These are phyloP conservation scores for Peronospora belbahrii DNA, from an alignment of 352 stramenopile genomes.

Conservation along the genomic window DNA sequence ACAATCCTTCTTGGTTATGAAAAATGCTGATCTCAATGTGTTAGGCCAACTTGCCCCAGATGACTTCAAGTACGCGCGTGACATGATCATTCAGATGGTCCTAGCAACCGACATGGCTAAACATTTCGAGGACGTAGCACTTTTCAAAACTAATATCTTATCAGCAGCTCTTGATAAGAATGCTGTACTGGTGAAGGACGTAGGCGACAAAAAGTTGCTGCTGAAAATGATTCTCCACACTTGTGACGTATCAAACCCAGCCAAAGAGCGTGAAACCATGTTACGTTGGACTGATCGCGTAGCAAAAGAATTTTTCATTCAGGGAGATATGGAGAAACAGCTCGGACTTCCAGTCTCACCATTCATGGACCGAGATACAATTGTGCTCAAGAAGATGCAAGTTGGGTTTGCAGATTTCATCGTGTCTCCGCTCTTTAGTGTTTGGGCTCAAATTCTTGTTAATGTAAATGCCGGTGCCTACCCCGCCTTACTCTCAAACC, in stretches of 20 bases:
- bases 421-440: constrained; percentile 78
- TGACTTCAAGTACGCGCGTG: constrained; percentile 80
- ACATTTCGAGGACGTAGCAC: constrained; percentile 81
- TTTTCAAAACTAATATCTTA: constrained; percentile 86
- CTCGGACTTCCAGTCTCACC: constrained; percentile 83
- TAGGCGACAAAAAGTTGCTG: constrained; percentile 83
- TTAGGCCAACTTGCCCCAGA: constrained; percentile 59
- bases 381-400: constrained; percentile 90
- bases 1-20: constrained; percentile 87
- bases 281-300: constrained; percentile 91
- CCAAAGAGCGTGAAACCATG: constrained; percentile 83
- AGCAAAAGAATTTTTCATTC: constrained; percentile 92
- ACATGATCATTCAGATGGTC: constrained; percentile 89
- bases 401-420: constrained; percentile 94
- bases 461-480: constrained; percentile 64
- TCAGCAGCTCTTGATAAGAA: constrained; percentile 52
- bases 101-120: constrained; percentile 87
- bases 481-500: constrained; percentile 61
- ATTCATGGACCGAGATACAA: constrained; percentile 90
- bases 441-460: constrained; percentile 76
- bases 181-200: constrained; percentile 67
- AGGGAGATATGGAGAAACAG: constrained; percentile 93
- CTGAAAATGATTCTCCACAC: constrained; percentile 88
- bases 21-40: constrained; percentile 80
- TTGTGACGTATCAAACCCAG: constrained; percentile 92